Percentiles rank a stretch among this genome's conserved stretches.
Conservation (phyloP, 306 rosid genomes). For the Lathyrus tuberosus region DNA sequence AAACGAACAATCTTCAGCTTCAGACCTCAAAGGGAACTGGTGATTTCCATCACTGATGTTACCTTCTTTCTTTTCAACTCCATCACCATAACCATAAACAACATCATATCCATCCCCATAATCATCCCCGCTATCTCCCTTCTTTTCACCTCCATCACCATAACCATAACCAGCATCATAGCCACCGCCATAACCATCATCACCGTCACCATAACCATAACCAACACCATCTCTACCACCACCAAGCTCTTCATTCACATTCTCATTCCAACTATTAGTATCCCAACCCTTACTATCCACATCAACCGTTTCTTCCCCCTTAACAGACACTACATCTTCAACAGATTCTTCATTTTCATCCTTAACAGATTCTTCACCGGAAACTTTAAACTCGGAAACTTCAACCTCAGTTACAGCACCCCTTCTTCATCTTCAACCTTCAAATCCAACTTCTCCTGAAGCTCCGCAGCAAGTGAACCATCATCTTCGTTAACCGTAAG, state of each 20-base stretch:
- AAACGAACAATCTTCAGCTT: conserved; percentile 92
- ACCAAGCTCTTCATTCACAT: conserved; percentile 49
- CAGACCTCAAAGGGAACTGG: conserved; percentile 82
- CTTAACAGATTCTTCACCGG: conserved; percentile 29
- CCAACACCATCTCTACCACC: too few species aligned
- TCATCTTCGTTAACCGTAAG: conserved; percentile 6
- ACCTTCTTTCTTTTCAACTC: conserved; percentile 36
- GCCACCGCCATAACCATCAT: not conserved
- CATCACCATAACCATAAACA: conserved; percentile 35
- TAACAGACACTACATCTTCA: conserved; percentile 21
- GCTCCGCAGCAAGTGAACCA: conserved; percentile 27
- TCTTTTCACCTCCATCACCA: conserved; percentile 39
- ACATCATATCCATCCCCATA: not conserved
- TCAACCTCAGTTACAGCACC: conserved; percentile 33
- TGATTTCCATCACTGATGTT: conserved; percentile 28
- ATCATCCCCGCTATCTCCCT: conserved; percentile 26
- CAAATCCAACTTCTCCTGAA: conserved; percentile 50
- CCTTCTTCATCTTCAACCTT: conserved; percentile 42
- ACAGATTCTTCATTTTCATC: conserved; percentile 39
- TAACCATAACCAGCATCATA: conserved; percentile 16
- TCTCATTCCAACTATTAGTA: conserved; percentile 45
- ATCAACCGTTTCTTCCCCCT: conserved; percentile 32
- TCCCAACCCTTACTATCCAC: conserved; percentile 47
- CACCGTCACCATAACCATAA: conserved; percentile 21
- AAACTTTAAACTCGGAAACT: too few species aligned